Evolutionary conservation across 2,329 filamentous ascomycete genomes (phyloP).

Genomic region (Colletotrichum aenigma): DNA sequence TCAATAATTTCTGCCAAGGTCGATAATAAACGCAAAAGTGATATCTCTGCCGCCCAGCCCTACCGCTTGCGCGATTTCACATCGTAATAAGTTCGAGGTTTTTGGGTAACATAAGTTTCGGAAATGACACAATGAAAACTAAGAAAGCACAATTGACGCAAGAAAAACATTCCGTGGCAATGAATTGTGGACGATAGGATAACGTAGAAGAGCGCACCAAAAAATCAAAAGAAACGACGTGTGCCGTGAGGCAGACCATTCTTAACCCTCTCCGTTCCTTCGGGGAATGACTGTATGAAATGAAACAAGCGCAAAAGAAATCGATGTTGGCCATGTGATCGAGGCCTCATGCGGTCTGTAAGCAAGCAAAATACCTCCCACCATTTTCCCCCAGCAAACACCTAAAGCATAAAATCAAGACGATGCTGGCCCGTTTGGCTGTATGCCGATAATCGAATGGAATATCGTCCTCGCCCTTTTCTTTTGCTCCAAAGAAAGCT

Average conservation of each 20-base stretch:
- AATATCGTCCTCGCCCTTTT: background rate
- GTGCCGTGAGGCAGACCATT: conserved; percentile 40
- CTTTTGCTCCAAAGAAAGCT: background rate
- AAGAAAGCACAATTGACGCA: background rate
- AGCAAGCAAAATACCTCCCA: conserved; percentile 14
- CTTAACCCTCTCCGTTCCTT: conserved; percentile 28
- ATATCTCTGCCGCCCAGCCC: conserved; percentile 9
- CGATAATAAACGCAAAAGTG: background rate
- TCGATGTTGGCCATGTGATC: background rate
- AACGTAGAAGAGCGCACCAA: background rate
- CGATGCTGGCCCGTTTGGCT: background rate
- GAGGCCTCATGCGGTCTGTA: background rate
- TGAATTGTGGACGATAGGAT: background rate
- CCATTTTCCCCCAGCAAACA: conserved; percentile 3
- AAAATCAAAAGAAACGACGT: conserved; percentile 26
- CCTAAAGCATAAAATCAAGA: background rate
- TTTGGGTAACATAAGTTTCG: background rate
- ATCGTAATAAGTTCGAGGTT: conserved; percentile 5
- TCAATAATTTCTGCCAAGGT: background rate
- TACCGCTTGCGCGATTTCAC: conserved; percentile 14
- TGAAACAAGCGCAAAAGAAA: background rate
- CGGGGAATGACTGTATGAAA: conserved; percentile 19
- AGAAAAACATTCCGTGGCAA: background rate
- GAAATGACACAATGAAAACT: background rate
- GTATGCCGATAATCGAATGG: background rate